A percentile compares a stretch with the other conserved stretches of the same genome.
Evolutionary conservation across 2,329 filamentous ascomycete species (phyloP).

Genomic region (Paraphoma sp.): DNA sequence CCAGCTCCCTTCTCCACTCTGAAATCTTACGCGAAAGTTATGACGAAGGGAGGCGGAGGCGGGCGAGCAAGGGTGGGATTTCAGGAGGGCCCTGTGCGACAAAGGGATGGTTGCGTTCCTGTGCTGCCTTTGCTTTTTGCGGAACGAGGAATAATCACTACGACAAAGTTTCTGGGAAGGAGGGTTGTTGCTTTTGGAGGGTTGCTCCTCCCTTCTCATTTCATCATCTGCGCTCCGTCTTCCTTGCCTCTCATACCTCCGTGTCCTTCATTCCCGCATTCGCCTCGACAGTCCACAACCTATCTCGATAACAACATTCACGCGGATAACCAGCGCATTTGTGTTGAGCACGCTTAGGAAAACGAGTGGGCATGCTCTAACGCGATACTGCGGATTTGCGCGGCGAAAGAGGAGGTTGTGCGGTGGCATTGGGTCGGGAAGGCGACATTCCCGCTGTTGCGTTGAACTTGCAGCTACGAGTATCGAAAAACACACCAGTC

Average conservation of each 20-base stretch:
- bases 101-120: conserved; percentile 6
- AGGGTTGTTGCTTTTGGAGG: not conserved
- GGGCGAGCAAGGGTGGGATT: conserved; percentile 6
- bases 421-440: not conserved
- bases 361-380: conserved; percentile 3
- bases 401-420: conserved; percentile 1
- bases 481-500: not conserved
- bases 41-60: conserved; percentile 7
- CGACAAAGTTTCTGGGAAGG: conserved; percentile 8
- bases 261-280: not conserved
- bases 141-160: conserved; percentile 4
- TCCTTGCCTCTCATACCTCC: not conserved
- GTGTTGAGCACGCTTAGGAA: not conserved
- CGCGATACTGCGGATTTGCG: not conserved
- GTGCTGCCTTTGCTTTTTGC: conserved; percentile 8
- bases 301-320: not conserved
- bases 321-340: not conserved
- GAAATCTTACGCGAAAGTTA: conserved; percentile 4
- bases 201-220: not conserved
- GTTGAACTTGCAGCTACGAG: no score
- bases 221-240: not conserved
- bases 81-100: conserved; percentile 8
- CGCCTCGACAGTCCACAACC: not conserved
- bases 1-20: not conserved
- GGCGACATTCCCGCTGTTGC: not conserved